A percentile compares a stretch with the other conserved stretches of the same genome.
phyloP scores from a whole-genome alignment of 306 rosid genomes.

The Sicyos baderoa region DNA sequence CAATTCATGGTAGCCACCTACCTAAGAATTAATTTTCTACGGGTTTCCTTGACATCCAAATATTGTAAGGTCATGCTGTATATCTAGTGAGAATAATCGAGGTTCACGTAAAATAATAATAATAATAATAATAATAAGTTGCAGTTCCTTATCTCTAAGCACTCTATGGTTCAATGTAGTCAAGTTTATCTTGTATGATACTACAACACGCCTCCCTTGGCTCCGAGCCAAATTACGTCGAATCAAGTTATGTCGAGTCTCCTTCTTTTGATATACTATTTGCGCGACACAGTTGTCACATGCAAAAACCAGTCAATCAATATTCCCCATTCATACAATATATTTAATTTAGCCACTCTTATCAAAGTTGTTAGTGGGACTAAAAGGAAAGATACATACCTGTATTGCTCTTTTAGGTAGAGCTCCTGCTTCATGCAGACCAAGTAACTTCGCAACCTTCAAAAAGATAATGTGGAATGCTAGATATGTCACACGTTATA shows the following conservation, averaged over 20 bases:
- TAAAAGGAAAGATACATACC: slow-evolving; percentile 34
- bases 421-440: slow-evolving; percentile 75
- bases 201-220: not conserved
- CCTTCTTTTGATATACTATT: not conserved
- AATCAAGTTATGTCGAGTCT: not conserved
- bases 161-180: too few species aligned
- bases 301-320: not conserved
- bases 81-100: too few species aligned
- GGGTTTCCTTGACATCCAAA: too few species aligned
- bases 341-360: not conserved
- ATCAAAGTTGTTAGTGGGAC: too few species aligned
- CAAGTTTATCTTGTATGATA: not conserved
- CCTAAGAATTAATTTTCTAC: too few species aligned
- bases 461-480: slow-evolving; percentile 15
- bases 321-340: not conserved
- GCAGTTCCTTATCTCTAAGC: too few species aligned
- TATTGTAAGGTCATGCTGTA: too few species aligned
- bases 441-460: slow-evolving; percentile 82
- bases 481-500: not conserved
- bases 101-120: too few species aligned
- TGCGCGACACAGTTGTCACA: not conserved
- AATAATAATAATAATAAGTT: too few species aligned
- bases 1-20: too few species aligned
- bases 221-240: not conserved
- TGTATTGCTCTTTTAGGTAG: slow-evolving; percentile 96